A percentile compares a stretch with the other conserved stretches of the same genome.
Evolutionary conservation across 1,139 yeast species (phyloP).

Genomic region (Candida sanyaensis): DNA sequence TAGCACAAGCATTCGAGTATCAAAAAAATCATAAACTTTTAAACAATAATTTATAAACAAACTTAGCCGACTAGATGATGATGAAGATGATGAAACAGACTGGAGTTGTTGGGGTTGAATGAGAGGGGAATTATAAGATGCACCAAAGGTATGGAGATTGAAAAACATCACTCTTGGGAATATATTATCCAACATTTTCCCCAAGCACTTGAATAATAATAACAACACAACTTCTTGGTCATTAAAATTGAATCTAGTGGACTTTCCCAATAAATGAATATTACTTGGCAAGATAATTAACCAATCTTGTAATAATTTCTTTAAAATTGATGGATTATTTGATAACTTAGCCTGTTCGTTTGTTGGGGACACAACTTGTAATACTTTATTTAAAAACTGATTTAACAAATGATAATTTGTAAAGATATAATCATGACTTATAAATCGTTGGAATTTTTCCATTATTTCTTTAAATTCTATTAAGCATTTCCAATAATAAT

Average conservation of each 20-base stretch:
- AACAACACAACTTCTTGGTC: slow-evolving; percentile 21
- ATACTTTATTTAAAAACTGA: slow-evolving; percentile 7
- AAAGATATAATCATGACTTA: slow-evolving; percentile 9
- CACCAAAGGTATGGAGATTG: slow-evolving; percentile 25
- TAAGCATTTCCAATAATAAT: slow-evolving; percentile 21
- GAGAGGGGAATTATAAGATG: slow-evolving; percentile 18
- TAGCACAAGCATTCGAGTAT: slow-evolving; percentile 17
- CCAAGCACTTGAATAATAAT: slow-evolving; percentile 20
- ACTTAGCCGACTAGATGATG: not conserved
- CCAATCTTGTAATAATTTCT: slow-evolving; percentile 27
- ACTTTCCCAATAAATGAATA: slow-evolving; percentile 14
- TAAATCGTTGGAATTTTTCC: slow-evolving; percentile 10
- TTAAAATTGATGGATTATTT: slow-evolving; percentile 13
- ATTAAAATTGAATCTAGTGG: slow-evolving; percentile 6
- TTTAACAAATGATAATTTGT: slow-evolving; percentile 19
- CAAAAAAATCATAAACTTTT: slow-evolving; percentile 24
- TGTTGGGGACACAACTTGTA: slow-evolving; percentile 9
- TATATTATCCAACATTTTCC: slow-evolving; percentile 23
- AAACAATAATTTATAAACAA: slow-evolving; percentile 20
- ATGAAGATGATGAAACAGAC: not conserved
- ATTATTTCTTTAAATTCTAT: slow-evolving; percentile 21
- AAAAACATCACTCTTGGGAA: slow-evolving; percentile 26
- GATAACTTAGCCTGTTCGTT: not conserved
- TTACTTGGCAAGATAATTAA: slow-evolving; percentile 26
- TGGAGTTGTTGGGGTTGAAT: slow-evolving; percentile 16